Conservation (phyloP, 2,329 filamentous ascomycete genomes). For the Aspergillus sp. region DNA sequence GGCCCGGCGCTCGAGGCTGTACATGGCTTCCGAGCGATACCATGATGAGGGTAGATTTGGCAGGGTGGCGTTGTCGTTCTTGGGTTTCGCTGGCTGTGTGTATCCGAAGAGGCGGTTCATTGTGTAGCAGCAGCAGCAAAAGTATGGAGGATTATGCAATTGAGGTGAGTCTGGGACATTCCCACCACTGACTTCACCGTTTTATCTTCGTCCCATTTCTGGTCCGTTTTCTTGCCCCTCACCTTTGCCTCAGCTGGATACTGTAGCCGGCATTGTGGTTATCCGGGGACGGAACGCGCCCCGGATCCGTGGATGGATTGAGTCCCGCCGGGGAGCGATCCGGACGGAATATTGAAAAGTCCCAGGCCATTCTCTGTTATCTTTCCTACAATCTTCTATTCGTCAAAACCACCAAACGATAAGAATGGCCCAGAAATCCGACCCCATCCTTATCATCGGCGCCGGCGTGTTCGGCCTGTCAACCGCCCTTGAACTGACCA, state of each 20-base stretch:
- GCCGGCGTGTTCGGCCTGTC: constrained; percentile 29
- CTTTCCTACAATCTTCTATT: not conserved
- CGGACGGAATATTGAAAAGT: not conserved
- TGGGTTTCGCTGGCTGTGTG: not conserved
- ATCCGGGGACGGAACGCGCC: not conserved
- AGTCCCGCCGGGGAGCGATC: not conserved
- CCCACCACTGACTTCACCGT: not conserved
- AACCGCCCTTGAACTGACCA: constrained; percentile 25
- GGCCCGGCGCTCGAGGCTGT: constrained; percentile 56
- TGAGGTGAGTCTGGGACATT: no score
- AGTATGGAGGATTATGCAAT: no score
- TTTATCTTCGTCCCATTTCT: not conserved
- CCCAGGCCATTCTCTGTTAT: not conserved
- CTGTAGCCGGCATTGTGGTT: not conserved
- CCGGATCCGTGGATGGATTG: not conserved
- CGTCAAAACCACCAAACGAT: not conserved
- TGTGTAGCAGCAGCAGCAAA: constrained; percentile 1
- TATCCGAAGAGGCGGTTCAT: constrained; percentile 35
- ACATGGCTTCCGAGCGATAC: constrained; percentile 48
- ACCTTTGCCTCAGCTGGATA: not conserved
- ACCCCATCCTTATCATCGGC: constrained; percentile 28
- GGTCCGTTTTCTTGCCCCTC: not conserved
- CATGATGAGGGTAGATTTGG: constrained; percentile 52
- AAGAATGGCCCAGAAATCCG: constrained; percentile 16
- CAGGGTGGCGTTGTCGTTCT: constrained; percentile 31